phyloP scores from a whole-genome alignment of 2,329 filamentous ascomycete species.

The Aplosporella prunicola region DNA sequence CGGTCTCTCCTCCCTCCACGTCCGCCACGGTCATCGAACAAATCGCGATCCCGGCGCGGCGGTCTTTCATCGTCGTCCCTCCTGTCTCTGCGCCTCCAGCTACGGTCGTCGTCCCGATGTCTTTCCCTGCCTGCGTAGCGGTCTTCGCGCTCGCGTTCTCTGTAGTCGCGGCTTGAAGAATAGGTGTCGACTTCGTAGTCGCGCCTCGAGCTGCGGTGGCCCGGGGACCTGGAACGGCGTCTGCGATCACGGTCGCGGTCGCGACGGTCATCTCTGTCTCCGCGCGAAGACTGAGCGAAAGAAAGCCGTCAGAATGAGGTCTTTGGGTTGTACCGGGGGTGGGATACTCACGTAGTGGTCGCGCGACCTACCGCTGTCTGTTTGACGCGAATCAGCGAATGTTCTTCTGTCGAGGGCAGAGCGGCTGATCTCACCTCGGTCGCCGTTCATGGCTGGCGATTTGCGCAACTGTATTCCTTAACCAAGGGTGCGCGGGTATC shows the following conservation, averaged over 20 bases:
- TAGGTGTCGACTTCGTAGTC: constrained; percentile 77
- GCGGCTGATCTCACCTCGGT: constrained; percentile 3
- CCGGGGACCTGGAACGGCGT: constrained; percentile 79
- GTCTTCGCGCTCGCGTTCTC: constrained; percentile 88
- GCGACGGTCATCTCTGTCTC: constrained; percentile 28
- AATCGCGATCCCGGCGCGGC: constrained; percentile 48
- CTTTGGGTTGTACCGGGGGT: constrained; percentile 14
- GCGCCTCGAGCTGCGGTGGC: constrained; percentile 59
- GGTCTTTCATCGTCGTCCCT: constrained; percentile 14
- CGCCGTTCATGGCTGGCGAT: constrained; percentile 8
- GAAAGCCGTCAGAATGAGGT: constrained; percentile 18
- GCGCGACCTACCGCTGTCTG: constrained; percentile 22
- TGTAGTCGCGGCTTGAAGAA: constrained; percentile 83
- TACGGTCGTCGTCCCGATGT: constrained; percentile 44
- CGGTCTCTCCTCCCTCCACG: constrained; percentile 46
- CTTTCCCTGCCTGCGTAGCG: constrained; percentile 66
- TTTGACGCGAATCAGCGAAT: constrained; percentile 1
- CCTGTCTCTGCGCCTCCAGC: constrained; percentile 22
- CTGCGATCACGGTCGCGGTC: constrained; percentile 37
- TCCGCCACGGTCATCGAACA: constrained; percentile 44
- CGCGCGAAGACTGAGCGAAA: constrained; percentile 36
- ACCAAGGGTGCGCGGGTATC: constrained; percentile 4
- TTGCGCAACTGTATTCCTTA: constrained; percentile 4
- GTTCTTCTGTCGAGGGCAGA: not conserved
- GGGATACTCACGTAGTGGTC: constrained; percentile 28